Percentiles rank a stretch among this genome's conserved stretches.
phyloP scores from a whole-genome alignment of 2,329 filamentous ascomycete species.

The Magnaporthiopsis incrustans region DNA sequence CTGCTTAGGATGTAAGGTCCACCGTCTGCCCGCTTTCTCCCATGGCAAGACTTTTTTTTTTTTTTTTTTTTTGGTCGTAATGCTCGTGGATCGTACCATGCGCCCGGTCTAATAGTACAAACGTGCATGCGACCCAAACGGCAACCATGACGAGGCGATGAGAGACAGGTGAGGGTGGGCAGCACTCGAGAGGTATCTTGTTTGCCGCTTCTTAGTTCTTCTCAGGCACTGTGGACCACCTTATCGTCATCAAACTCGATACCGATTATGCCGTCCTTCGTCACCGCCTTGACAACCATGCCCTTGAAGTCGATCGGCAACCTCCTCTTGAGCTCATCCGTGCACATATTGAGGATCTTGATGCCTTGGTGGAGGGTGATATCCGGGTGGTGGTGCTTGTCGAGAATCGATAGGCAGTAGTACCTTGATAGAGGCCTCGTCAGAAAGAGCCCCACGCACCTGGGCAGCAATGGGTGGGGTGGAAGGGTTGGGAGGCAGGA shows the following conservation, averaged over 20 bases:
- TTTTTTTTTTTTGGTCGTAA: neutral
- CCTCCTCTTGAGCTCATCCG: slow-evolving; percentile 91
- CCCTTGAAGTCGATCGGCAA: slow-evolving; percentile 99
- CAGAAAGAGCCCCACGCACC: neutral
- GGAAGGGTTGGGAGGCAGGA: neutral
- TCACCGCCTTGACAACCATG: slow-evolving; percentile 87
- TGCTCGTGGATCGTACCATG: neutral
- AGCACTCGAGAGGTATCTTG: neutral
- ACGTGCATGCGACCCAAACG: slow-evolving; percentile 4
- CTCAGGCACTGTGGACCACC: slow-evolving; percentile 54
- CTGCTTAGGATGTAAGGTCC: neutral
- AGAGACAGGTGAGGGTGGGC: neutral
- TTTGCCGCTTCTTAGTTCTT: neutral
- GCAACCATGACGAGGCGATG: slow-evolving; percentile 3
- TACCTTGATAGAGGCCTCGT: slow-evolving; percentile 49
- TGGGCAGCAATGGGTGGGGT: neutral
- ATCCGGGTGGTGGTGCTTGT: slow-evolving; percentile 97
- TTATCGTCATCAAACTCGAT: slow-evolving; percentile 80
- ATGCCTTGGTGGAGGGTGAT: slow-evolving; percentile 84
- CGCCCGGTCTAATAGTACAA: slow-evolving; percentile 7
- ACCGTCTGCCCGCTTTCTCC: neutral
- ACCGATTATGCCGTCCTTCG: slow-evolving; percentile 84
- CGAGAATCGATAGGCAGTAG: slow-evolving; percentile 94
- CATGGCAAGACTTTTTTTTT: neutral
- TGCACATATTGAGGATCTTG: slow-evolving; percentile 90